Evolutionary conservation across 2,329 filamentous ascomycete genomes (phyloP), one percentile per base, ranked within the genome.

Genomic region (Trichophyton simii): DNA sequence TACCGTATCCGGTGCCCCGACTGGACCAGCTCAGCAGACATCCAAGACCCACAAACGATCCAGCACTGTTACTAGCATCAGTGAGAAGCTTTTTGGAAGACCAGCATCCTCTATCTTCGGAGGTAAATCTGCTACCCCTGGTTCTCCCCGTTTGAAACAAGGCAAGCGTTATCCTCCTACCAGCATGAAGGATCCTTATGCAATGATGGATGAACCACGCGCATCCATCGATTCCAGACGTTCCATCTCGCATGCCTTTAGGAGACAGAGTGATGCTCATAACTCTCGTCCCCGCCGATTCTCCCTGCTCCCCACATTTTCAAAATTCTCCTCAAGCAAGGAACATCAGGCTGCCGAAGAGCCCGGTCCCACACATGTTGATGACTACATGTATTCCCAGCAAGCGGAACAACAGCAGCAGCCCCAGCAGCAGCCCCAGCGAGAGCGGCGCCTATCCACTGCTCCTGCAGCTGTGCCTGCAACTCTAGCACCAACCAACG

Each of bases 61-160:
- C 28, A 86, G 83, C 76, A 88, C 88, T 65, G 89, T 89, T 77
- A 90, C 84, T 70, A 90, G 83, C 74, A 83, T 96, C 62, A 85
- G 89, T 60, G 89, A 89, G 68, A 94, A 88, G 75, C 78, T 96
- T 41, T 88, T 96, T 73, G 89, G 90, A 48, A 86, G 91, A 64
- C 89, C 86, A 66, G 88, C 87, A 13, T 41, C 36, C n/a, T 94
- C 89, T 7, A 80, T 94, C 63, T 91, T 94, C 70, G 85, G 87
- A n/a, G 81, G 83, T 44, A 76, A 75, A 55, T 66, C 69, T 36
- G 67, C 68, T 54, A 71, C 75, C 54, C 66, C 69, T 34, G 66
- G 68, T 60, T 68, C 70, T 46, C 63, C 75, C 65, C 73, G 80
- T 63, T 69, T 76, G 7, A 82, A 80, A 61, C 69, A 73, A 62